Base-by-base conservation (phyloP, 805 yeast genomes). In the Candida ovalis region DNA sequence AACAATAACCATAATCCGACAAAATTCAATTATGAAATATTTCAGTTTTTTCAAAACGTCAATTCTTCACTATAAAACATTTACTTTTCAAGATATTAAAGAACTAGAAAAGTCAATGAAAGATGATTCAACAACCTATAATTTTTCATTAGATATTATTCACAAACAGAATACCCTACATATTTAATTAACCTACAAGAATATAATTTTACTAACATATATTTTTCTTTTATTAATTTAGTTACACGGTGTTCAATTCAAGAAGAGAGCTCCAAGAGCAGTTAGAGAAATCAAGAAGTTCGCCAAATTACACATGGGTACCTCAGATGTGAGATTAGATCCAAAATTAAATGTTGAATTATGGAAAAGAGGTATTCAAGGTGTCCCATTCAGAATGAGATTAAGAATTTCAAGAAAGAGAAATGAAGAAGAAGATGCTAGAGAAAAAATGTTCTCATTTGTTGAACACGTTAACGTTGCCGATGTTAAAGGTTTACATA, bases 351-450 rank as follows among this genome's bases (percentile, higher is more conserved):
- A 94, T 88, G 94, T 91, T 78, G 95, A 86, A 72, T 82, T 94
- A 81, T 94, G 99, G 99, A 86, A 88, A 78, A 91, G 96, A 82
- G 99, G 99, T 83, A 85, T 94, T 80, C 90, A 91, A 84, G 97
- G 97, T 82, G 96, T 89, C 71, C 96, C 96, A 75, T 81, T 79
- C 89, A 91, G 97, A 85, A 74, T 94, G 77, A 91, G 99, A 83
- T 83, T 94, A 75, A 91, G 97, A 82, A 91, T 94, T 80, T 90
- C 98, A 59, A 67, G 71, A 67, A 94, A 86, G 91, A 89, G 98
- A 84, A 94, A 94, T 83, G 97, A 94, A 78, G 99, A 94, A 82
- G 99, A 94, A 83, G 92, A 89, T 74, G 97, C 99, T 71, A 86
- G 86, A 84, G 91, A 89, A 81, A 89, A 91, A 76, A 84, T 94